Evolutionary conservation across 768 basidiomycete species (phyloP).

Genomic region (Dentipellis sp.): DNA sequence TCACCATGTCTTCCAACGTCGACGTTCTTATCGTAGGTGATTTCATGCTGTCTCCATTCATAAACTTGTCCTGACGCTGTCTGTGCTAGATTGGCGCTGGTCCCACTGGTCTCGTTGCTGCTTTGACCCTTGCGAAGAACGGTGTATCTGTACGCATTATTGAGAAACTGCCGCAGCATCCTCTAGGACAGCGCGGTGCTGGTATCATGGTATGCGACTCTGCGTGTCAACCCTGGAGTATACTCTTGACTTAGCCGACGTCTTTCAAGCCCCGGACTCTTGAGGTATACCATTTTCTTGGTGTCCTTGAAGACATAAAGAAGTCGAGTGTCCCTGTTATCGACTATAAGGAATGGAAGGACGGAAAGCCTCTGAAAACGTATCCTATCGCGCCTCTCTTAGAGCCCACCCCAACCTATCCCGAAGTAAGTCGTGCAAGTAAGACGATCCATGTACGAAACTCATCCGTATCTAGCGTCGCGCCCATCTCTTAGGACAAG

Average conservation of each 20-base stretch:
- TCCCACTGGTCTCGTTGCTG: slow-evolving; percentile 5
- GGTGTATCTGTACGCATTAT: slow-evolving; percentile 5
- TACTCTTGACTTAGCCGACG: background rate
- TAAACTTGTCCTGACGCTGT: background rate
- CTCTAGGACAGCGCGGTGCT: slow-evolving; percentile 3
- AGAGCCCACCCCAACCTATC: background rate
- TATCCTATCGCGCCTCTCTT: background rate
- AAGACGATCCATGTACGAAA: background rate
- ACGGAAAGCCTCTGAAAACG: background rate
- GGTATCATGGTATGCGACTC: background rate
- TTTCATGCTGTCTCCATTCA: background rate
- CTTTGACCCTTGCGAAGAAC: slow-evolving; percentile 3
- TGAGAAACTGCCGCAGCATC: background rate
- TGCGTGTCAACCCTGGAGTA: background rate
- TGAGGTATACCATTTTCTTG: slow-evolving; percentile 1
- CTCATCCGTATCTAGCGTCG: background rate
- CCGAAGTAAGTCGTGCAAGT: background rate
- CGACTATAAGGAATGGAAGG: background rate
- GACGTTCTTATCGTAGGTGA: background rate
- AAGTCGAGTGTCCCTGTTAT: background rate
- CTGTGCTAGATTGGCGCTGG: background rate
- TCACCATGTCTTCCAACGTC: background rate
- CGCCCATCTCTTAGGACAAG: background rate
- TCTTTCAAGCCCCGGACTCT: background rate
- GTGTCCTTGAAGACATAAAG: background rate